Percentiles rank a stretch among this genome's conserved stretches.
Evolutionary conservation across 164 flowering plant species (phyloP).

Genomic region (Magnolia changhungtana): DNA sequence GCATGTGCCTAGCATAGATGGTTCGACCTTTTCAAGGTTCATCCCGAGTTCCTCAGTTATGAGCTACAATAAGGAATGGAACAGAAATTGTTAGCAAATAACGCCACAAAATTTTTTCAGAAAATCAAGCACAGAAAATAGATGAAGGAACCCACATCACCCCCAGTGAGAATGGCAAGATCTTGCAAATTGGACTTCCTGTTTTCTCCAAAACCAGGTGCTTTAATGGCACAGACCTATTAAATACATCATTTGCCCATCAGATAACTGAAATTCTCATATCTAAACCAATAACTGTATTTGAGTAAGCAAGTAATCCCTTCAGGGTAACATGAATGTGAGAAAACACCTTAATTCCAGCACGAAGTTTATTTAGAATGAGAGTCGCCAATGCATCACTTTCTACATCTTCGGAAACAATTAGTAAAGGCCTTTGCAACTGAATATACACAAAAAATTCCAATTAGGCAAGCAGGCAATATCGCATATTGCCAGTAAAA

Average conservation of each 20-base stretch:
- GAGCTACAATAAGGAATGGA: conserved; percentile 33
- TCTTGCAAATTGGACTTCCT: conserved; percentile 79
- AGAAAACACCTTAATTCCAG: conserved; percentile 79
- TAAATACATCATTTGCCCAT: neutral
- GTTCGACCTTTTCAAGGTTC: conserved; percentile 73
- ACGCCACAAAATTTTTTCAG: neutral
- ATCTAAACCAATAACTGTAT: neutral
- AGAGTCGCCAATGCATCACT: conserved; percentile 93
- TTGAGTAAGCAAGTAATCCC: neutral
- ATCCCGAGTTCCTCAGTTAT: conserved; percentile 85
- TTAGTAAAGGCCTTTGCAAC: conserved; percentile 83
- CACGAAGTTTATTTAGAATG: conserved; percentile 84
- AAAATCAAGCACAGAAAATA: neutral
- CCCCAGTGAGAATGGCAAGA: conserved; percentile 82
- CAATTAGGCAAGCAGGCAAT: neutral
- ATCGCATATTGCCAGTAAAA: neutral
- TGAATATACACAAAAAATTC: conserved; percentile 24
- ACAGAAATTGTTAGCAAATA: neutral
- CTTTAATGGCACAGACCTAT: conserved; percentile 91
- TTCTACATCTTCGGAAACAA: conserved; percentile 92
- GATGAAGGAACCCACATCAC: conserved; percentile 33
- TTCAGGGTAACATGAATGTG: neutral
- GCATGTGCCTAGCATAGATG: conserved; percentile 72
- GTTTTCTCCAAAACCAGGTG: conserved; percentile 97
- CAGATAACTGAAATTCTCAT: neutral